Conservation (phyloP, 257 asterid species). For the Salvia miltiorrhiza region DNA sequence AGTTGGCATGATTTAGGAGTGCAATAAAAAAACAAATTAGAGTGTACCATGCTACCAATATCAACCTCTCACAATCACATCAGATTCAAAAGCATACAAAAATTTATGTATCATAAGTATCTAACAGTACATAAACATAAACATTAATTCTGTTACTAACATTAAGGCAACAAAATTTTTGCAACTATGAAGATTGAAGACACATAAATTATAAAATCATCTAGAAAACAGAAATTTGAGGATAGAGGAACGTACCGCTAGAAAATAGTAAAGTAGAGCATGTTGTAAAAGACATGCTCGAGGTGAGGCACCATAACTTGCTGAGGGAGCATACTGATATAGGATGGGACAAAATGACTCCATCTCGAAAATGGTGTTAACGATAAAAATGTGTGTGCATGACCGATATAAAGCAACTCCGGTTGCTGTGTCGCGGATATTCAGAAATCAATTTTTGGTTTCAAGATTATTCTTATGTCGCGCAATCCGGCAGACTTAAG, state of each 20-base stretch:
- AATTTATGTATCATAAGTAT: not conserved
- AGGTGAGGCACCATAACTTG: not conserved
- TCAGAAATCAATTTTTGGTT: not conserved
- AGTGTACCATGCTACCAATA: not conserved
- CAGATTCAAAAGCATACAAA: not conserved
- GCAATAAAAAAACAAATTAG: not conserved
- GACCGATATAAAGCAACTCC: not conserved
- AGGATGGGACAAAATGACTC: not conserved
- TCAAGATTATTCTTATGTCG: not conserved
- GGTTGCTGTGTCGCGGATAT: not conserved
- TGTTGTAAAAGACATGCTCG: not conserved
- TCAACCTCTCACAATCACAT: not conserved
- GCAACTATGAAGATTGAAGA: not conserved
- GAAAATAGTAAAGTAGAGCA: not conserved
- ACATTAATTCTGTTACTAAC: not conserved
- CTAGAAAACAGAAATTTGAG: not conserved
- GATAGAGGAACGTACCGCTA: not conserved
- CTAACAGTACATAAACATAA: not conserved
- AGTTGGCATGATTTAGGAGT: not conserved
- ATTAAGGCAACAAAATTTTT: not conserved
- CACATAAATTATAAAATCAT: not conserved
- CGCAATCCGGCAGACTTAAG: not conserved
- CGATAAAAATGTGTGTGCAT: not conserved
- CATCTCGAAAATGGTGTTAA: not conserved
- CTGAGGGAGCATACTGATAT: too few species aligned